A percentile compares a stretch with the other conserved stretches of the same genome.
Evolutionary conservation across 768 basidiomycete species (phyloP).

Genomic region (Chalciporus pseudorubinellus): DNA sequence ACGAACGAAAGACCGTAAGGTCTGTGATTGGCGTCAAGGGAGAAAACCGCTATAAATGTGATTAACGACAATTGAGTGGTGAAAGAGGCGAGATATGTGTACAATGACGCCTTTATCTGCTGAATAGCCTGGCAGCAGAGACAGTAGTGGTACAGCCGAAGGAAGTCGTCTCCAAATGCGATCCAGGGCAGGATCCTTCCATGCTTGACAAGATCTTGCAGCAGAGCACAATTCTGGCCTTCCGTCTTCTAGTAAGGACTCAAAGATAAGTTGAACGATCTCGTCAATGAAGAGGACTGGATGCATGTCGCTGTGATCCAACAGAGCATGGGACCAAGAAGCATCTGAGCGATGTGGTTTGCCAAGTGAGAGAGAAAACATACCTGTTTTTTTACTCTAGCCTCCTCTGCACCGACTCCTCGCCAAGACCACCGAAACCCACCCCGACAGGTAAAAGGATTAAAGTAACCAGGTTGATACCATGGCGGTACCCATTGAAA

Average conservation of each 20-base stretch:
- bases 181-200: slow-evolving; percentile 50
- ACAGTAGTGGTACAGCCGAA: slow-evolving; percentile 41
- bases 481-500: slow-evolving; percentile 17
- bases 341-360: neutral
- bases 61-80: neutral
- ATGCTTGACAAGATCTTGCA: slow-evolving; percentile 45
- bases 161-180: slow-evolving; percentile 42
- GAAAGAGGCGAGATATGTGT: neutral
- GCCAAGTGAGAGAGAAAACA: neutral
- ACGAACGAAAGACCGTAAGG: slow-evolving; percentile 15
- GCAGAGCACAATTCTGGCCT: slow-evolving; percentile 32
- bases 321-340: neutral
- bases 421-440: neutral
- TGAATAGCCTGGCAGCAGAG: slow-evolving; percentile 29
- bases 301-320: slow-evolving; percentile 37
- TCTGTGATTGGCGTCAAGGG: neutral
- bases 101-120: slow-evolving; percentile 13
- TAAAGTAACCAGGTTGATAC: neutral
- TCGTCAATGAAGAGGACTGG: slow-evolving; percentile 47
- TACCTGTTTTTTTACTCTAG: slow-evolving; percentile 4
- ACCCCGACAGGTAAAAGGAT: neutral
- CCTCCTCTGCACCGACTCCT: neutral
- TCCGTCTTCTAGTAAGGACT: slow-evolving; percentile 29
- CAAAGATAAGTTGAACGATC: slow-evolving; percentile 44
- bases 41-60: slow-evolving; percentile 11